Base-by-base conservation (phyloP, 2,329 filamentous ascomycete species). In the Paraphaeosphaeria sporulosa region DNA sequence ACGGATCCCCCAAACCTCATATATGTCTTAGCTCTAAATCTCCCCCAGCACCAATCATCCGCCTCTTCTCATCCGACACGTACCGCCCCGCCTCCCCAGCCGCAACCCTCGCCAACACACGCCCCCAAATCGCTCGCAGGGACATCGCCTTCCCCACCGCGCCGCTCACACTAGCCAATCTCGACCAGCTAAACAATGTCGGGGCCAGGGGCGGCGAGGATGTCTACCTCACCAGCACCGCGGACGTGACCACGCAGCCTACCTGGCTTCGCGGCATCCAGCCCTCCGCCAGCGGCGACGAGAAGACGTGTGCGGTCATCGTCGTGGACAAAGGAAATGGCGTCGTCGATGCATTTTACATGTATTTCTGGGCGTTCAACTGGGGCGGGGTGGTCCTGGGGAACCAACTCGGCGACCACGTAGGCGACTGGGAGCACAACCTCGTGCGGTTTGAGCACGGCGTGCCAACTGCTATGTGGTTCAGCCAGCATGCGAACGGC, bases 401-500 rank as follows among this genome's bases (percentile, higher is more conserved):
- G 4, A 68, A 81, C 9, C 62, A 68, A 63, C 44, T 74, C 69
- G 57, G 78, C 1, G 81, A 88, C 69, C 87, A 89, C 71, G 82
- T 90, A 32, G 87, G 87, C 1, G 86, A 88, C 69, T 87, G 85
- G 86, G 86, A 89, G 69, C 86, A 89, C 70, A 87, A 85, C 60
- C 88, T 88, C 85, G 80, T 90, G 36, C 86, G 88, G 4, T 90
- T 90, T 71, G 54, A 79, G 5, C 77, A 87, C 55, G 85, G 84
- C 5, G 64, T 66, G 4, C 87, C 87, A 0, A 75, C 81, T 60
- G 78, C 81, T 1, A 72, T 89, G 12, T 90, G 86, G 85, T 88
- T 82, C 63, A 85, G 82, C 53, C 87, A 89, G 69, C 87, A 90
- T 69, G 72, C 79, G 8, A 80, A 81, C 58, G 87, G 87, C 12